Base-by-base conservation (phyloP, 2,329 filamentous ascomycete species). In the Mollisiaceae sp. region DNA sequence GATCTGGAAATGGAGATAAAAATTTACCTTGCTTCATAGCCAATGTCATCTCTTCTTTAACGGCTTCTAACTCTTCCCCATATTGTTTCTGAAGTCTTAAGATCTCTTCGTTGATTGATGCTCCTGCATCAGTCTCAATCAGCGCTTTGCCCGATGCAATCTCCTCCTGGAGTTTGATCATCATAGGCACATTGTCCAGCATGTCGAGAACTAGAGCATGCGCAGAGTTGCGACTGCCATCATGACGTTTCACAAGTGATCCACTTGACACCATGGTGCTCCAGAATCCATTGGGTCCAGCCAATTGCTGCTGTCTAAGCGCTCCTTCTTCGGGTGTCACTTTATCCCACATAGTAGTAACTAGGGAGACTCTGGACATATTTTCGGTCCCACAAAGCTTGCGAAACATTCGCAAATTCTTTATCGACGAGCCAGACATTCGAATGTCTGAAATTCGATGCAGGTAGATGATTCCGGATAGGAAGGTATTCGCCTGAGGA, bases 21-120 rank as follows among this genome's bases (percentile, higher is more conserved):
- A n/a, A 57, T 36, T n/a, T 64, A 22, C 74, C 83, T 92, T 58
- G 97, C 93, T 15, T 59, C 39, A 59, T 63, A 15, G 62, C 1
- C 82, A 97, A 45, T 97, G 93, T 11, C 97, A 93, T 78, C 94
- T 94, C 35, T 91, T 90, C 14, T 97, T 93, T 9, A 88, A 97
- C 71, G 93, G 97, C 79, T 90, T 91, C 43, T 86, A 88, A 59
- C 83, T 97, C 56, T 87, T 93, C 1, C 83, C 94, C 35, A 84
- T 89, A 0, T 92, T 45, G 20, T 38, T 50, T 60, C 35, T 57
- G 15, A n/a, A 50, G 15, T 14, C 22, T 20, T 5, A 35, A 9
- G 14, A 66, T 9, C 12, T 61, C 61, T 20, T 20, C 62, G 14
- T 54, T 61, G 20, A 67, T 36, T 6, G 32, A 24, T 4, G 56